Conservation (phyloP, 2,329 filamentous ascomycete genomes). For the Calonectria montana region DNA sequence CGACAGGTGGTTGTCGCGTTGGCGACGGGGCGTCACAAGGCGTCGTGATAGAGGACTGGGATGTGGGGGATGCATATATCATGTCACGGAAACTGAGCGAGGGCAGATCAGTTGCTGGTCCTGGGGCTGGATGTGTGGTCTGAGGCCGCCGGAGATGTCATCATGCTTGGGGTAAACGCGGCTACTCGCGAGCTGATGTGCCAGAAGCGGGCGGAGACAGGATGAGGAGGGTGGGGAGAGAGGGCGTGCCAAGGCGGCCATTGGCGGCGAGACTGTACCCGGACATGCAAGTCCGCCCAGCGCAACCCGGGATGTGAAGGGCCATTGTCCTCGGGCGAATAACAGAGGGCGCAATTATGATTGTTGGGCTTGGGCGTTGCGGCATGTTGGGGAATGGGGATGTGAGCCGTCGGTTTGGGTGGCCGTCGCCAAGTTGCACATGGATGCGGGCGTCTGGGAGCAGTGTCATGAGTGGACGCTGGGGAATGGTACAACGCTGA, state of each 20-base stretch:
- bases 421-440: neutral
- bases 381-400: conserved; percentile 1
- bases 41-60: conserved; percentile 13
- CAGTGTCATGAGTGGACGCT: neutral
- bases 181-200: conserved; percentile 22
- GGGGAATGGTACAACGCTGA: neutral
- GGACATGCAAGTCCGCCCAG: conserved; percentile 41
- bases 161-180: conserved; percentile 32
- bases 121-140: conserved; percentile 25
- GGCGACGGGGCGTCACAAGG: conserved; percentile 18
- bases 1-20: conserved; percentile 25
- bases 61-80: conserved; percentile 27
- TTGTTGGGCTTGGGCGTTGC: neutral
- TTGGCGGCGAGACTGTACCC: conserved; percentile 32
- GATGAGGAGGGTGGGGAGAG: conserved; percentile 32
- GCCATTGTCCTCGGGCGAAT: neutral
- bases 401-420: neutral
- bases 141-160: conserved; percentile 24
- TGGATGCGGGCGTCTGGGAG: neutral
- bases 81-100: conserved; percentile 22
- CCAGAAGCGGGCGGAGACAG: conserved; percentile 23
- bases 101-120: conserved; percentile 33
- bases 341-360: neutral
- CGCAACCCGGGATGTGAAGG: conserved; percentile 21
- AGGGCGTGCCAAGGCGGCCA: conserved; percentile 21